phyloP scores from a whole-genome alignment of 495 filamentous ascomycete genomes.

The Hypoxylon fuscum region DNA sequence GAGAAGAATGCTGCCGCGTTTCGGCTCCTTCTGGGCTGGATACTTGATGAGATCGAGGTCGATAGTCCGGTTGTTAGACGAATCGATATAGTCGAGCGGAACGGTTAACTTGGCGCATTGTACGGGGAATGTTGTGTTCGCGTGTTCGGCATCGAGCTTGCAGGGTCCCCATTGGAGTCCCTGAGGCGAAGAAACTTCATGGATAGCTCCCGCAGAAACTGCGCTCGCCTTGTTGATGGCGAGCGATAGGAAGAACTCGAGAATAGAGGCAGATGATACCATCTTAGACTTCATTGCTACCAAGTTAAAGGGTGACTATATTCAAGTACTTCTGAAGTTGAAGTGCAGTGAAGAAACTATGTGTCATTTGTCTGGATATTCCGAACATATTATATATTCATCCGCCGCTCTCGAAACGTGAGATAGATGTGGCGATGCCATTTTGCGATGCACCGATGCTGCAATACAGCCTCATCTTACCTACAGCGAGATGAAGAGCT shows the following conservation, averaged over 20 bases:
- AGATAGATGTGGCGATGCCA: neutral
- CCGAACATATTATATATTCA: constrained; percentile 9
- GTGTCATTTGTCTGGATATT: neutral
- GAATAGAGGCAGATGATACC: constrained; percentile 1
- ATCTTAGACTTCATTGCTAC: constrained; percentile 15
- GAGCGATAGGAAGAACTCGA: constrained; percentile 11
- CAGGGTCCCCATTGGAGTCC: constrained; percentile 29
- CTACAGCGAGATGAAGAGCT: neutral
- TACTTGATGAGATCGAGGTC: constrained; percentile 47
- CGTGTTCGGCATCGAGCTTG: constrained; percentile 3
- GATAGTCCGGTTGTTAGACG: constrained; percentile 39
- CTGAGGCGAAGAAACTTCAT: neutral
- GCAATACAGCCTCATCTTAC: constrained; percentile 23
- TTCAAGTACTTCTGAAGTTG: neutral
- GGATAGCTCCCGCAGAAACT: constrained; percentile 13
- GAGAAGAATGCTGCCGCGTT: constrained; percentile 53
- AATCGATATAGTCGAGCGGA: constrained; percentile 55
- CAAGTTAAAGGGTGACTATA: neutral
- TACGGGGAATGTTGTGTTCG: constrained; percentile 30
- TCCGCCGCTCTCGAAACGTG: neutral
- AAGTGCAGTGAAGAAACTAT: neutral
- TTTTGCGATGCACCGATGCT: neutral
- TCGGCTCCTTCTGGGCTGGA: constrained; percentile 42
- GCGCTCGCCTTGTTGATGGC: constrained; percentile 11
- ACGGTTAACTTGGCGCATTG: constrained; percentile 52